phyloP scores from a whole-genome alignment of 106 monocot genomes.

The Acorus gramineus region DNA sequence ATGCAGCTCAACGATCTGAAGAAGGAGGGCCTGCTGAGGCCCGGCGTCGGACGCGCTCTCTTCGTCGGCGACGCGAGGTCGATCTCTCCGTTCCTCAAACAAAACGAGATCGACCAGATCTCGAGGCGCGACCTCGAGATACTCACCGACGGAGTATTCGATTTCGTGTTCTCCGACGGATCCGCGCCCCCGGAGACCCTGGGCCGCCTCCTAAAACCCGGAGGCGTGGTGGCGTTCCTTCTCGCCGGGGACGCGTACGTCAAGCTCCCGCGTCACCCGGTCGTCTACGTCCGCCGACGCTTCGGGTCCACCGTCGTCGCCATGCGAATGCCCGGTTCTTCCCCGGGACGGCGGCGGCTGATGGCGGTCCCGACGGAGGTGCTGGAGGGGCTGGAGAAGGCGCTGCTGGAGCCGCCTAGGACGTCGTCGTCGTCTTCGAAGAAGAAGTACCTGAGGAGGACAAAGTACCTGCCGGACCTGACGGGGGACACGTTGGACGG shows the following conservation, averaged over 20 bases:
- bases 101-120: constrained; percentile 21
- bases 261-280: constrained; percentile 19
- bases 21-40: constrained; percentile 32
- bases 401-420: constrained; percentile 48
- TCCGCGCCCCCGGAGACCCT: constrained; percentile 1
- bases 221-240: constrained; percentile 33
- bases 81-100: constrained; percentile 14
- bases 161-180: constrained; percentile 27
- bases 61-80: constrained; percentile 31
- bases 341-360: constrained; percentile 19
- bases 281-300: constrained; percentile 36
- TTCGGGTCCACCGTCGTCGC: constrained; percentile 37
- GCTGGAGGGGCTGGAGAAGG: constrained; percentile 45
- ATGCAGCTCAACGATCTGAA: constrained; percentile 35
- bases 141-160: constrained; percentile 17
- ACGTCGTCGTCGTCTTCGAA: not conserved
- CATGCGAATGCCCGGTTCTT: constrained; percentile 18
- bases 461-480: constrained; percentile 51
- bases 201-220: constrained; percentile 31
- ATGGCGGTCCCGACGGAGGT: constrained; percentile 35
- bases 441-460: constrained; percentile 7
- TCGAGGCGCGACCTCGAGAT: not conserved
- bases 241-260: constrained; percentile 7
- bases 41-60: constrained; percentile 17
- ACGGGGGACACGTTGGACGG: constrained; percentile 35